Conservation (phyloP, 106 monocot genomes). For the Phalaenopsis equestris region DNA sequence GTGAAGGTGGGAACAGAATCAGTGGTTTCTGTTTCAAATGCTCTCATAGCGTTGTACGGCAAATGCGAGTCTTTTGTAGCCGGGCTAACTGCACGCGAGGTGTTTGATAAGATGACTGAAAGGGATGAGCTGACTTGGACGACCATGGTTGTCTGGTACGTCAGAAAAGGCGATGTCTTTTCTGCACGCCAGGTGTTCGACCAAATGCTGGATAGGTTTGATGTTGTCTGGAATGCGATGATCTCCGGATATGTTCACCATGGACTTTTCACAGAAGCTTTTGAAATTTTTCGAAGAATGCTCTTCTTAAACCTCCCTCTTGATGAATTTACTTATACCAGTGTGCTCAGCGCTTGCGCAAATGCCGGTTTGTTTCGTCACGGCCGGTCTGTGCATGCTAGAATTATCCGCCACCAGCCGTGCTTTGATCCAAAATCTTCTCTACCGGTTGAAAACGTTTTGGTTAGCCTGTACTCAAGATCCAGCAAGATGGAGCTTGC, state of each 20-base stretch:
- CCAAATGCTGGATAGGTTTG: slow-evolving; percentile 46
- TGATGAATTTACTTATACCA: slow-evolving; percentile 90
- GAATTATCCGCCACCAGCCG: slow-evolving; percentile 41
- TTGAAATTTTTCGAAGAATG: slow-evolving; percentile 76
- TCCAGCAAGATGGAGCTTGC: slow-evolving; percentile 43
- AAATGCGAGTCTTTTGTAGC: slow-evolving; percentile 28
- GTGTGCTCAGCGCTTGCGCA: slow-evolving; percentile 72
- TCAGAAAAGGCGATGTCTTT: slow-evolving; percentile 39
- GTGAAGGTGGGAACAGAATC: slow-evolving; percentile 46
- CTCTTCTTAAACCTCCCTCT: slow-evolving; percentile 22
- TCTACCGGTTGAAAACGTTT: slow-evolving; percentile 59
- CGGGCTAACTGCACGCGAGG: slow-evolving; percentile 17
- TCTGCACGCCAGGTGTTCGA: slow-evolving; percentile 55
- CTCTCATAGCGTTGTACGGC: slow-evolving; percentile 65
- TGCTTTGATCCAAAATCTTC: slow-evolving; percentile 34
- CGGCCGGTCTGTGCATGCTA: slow-evolving; percentile 74
- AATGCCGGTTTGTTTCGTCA: slow-evolving; percentile 36
- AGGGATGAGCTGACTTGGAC: slow-evolving; percentile 91
- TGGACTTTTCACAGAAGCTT: slow-evolving; percentile 47
- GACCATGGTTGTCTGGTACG: slow-evolving; percentile 73
- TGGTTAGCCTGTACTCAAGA: slow-evolving; percentile 71
- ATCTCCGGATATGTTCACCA: slow-evolving; percentile 84
- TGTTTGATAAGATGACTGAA: slow-evolving; percentile 67
- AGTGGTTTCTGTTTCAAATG: slow-evolving; percentile 60
- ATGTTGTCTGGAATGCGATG: slow-evolving; percentile 95